A percentile compares a stretch with the other conserved stretches of the same genome.
Evolutionary conservation across 768 basidiomycete genomes (phyloP).

Genomic region (Mycena amicta): DNA sequence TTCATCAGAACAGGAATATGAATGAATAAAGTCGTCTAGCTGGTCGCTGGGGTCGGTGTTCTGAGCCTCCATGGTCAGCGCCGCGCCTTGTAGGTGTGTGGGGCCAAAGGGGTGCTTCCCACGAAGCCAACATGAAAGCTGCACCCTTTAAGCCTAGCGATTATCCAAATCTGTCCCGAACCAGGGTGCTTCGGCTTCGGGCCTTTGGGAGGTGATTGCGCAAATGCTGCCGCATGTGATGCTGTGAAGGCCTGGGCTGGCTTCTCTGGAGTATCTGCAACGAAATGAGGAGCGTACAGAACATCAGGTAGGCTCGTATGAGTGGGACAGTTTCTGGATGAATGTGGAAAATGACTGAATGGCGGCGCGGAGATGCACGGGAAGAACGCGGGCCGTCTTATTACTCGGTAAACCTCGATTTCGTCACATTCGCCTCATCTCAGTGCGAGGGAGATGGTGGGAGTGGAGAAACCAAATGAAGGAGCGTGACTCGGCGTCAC

Average conservation of each 20-base stretch:
- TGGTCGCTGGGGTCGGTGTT: slow-evolving; percentile 16
- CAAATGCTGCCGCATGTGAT: slow-evolving; percentile 11
- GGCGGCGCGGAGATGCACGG: background rate
- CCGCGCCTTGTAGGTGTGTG: slow-evolving; percentile 14
- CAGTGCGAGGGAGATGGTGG: background rate
- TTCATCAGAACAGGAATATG: slow-evolving; percentile 18
- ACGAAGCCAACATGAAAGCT: slow-evolving; percentile 21
- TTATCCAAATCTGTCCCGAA: slow-evolving; percentile 20
- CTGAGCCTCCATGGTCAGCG: slow-evolving; percentile 12
- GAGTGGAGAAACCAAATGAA: background rate
- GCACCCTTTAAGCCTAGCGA: slow-evolving; percentile 23
- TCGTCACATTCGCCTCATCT: background rate
- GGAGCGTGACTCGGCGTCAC: background rate
- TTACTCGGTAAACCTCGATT: background rate
- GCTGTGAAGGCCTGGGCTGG: background rate
- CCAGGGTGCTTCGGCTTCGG: slow-evolving; percentile 18
- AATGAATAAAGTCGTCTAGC: slow-evolving; percentile 23
- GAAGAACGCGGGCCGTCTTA: background rate
- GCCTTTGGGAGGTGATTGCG: slow-evolving; percentile 19
- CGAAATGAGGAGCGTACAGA: too few species aligned
- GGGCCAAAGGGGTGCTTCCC: slow-evolving; percentile 19
- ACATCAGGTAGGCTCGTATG: too few species aligned
- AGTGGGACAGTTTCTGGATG: too few species aligned
- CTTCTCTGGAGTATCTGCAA: too few species aligned
- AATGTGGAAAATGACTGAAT: background rate